These are phyloP conservation scores for Fusarium sp. DNA, from an alignment of 2,329 filamentous ascomycete species.

Conservation along the genomic window DNA sequence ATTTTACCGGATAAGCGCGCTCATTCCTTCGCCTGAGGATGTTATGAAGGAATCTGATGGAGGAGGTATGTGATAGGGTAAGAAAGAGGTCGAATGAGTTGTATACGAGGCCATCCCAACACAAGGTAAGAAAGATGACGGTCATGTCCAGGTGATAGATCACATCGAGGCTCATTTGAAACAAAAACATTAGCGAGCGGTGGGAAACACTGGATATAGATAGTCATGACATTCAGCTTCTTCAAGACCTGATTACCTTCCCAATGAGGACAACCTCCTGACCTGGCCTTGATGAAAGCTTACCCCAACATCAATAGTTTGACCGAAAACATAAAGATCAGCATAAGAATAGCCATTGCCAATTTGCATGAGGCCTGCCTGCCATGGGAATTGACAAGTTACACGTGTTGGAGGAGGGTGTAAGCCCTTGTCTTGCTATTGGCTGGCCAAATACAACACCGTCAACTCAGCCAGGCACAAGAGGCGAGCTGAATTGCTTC, in stretches of 20 bases:
- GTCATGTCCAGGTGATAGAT: background rate
- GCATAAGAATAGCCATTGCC: background rate
- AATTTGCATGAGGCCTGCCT: background rate
- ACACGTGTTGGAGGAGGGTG: background rate
- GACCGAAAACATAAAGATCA: background rate
- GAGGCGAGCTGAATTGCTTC: conserved; percentile 1
- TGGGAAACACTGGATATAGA: background rate
- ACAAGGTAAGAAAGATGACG: background rate
- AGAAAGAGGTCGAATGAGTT: background rate
- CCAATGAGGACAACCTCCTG: background rate
- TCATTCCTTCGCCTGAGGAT: background rate
- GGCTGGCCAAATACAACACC: background rate
- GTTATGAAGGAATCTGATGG: background rate
- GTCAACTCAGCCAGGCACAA: background rate
- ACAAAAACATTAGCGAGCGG: background rate
- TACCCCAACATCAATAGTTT: background rate
- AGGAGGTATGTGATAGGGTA: background rate
- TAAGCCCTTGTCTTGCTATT: background rate
- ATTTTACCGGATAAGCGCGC: background rate
- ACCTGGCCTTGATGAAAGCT: background rate
- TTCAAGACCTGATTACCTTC: background rate
- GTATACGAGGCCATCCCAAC: background rate
- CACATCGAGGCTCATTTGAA: background rate
- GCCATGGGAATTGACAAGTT: background rate
- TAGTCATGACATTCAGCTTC: background rate